These are phyloP conservation scores for Gossypioides kirkii DNA, from an alignment of 345 rosid species.

Conservation along the genomic window DNA sequence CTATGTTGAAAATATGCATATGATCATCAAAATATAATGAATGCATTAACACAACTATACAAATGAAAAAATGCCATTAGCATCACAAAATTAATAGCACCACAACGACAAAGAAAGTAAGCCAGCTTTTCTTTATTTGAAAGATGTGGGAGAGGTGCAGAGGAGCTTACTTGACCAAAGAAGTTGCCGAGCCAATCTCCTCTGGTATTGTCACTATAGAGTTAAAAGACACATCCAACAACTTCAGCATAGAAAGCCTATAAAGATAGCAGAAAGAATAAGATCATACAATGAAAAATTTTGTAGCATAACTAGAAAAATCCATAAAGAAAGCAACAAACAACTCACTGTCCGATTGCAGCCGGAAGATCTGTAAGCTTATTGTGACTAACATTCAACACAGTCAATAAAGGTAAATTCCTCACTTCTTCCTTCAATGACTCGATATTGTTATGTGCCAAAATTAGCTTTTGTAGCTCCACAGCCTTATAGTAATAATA, in stretches of 20 bases:
- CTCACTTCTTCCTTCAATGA: conserved; percentile 68
- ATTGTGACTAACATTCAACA: conserved; percentile 80
- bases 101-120: background rate
- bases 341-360: conserved; percentile 79
- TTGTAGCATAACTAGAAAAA: background rate
- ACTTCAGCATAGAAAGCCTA: conserved; percentile 82
- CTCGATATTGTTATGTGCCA: conserved; percentile 86
- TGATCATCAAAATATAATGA: background rate
- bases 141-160: background rate
- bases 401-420: conserved; percentile 55
- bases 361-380: conserved; percentile 65
- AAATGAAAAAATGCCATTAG: background rate
- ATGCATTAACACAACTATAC: background rate
- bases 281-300: background rate
- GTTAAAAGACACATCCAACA: conserved; percentile 76
- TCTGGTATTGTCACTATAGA: conserved; percentile 58
- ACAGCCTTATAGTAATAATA: conserved; percentile 47
- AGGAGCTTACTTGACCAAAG: conserved; percentile 77
- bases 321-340: background rate
- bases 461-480: conserved; percentile 83
- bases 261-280: conserved; percentile 9
- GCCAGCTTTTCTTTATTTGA: background rate
- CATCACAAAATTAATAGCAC: background rate
- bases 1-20: background rate
- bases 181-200: conserved; percentile 67